A percentile compares a stretch with the other conserved stretches of the same genome.
phyloP scores from a whole-genome alignment of 2,329 filamentous ascomycete species.

The Escovopsis sp. region DNA sequence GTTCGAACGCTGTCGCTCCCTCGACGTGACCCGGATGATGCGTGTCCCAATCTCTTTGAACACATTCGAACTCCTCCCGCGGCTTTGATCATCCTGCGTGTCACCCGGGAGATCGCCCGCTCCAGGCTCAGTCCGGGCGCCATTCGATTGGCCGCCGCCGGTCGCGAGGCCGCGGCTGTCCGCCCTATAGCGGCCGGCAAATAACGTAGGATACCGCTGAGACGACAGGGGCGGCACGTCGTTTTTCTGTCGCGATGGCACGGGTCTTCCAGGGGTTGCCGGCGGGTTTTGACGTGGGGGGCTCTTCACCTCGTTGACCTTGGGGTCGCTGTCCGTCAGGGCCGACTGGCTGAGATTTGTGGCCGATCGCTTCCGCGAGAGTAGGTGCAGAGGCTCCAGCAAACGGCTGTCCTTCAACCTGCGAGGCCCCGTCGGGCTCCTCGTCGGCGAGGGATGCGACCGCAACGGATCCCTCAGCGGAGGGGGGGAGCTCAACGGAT shows the following conservation, averaged over 20 bases:
- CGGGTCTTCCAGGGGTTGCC: conserved; percentile 5
- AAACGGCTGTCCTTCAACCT: conserved; percentile 40
- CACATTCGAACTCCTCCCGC: conserved; percentile 25
- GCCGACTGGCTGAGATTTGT: conserved; percentile 16
- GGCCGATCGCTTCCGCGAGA: conserved; percentile 18
- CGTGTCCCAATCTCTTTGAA: conserved; percentile 36
- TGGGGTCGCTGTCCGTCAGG: conserved; percentile 28
- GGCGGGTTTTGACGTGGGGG: conserved; percentile 6
- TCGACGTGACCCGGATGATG: conserved; percentile 19
- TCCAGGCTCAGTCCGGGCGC: too few species aligned
- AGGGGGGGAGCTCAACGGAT: too few species aligned
- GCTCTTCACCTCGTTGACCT: conserved; percentile 29
- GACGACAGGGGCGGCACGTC: conserved; percentile 35
- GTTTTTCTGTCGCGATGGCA: conserved; percentile 14
- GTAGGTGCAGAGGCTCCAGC: conserved; percentile 29
- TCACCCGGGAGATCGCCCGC: too few species aligned
- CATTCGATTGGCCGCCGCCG: too few species aligned
- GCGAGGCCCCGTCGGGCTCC: conserved; percentile 23
- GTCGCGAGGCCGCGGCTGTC: neutral
- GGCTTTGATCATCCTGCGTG: conserved; percentile 21
- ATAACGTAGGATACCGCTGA: conserved; percentile 32
- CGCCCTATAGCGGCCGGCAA: conserved; percentile 15
- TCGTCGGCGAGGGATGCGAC: too few species aligned
- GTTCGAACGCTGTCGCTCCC: conserved; percentile 16
- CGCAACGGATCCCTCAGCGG: neutral